Conservation (phyloP, 306 rosid species). For the Pyrus pyrifolia region DNA sequence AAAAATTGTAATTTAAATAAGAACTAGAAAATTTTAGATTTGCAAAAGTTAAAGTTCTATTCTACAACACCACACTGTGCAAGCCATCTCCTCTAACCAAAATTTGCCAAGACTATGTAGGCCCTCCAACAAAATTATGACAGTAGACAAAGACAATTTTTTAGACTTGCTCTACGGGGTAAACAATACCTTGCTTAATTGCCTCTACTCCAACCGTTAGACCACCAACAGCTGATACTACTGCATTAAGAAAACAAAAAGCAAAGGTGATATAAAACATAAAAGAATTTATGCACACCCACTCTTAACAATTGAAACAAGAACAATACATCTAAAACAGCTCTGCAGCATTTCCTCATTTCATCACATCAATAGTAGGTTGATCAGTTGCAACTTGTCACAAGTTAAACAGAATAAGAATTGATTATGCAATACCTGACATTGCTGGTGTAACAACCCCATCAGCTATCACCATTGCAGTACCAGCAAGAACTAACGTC, state of each 20-base stretch:
- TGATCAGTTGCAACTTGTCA: background rate
- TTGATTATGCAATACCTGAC: conserved; percentile 47
- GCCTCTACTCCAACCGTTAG: conserved; percentile 69
- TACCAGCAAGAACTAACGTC: conserved; percentile 89
- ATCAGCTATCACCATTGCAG: conserved; percentile 96
- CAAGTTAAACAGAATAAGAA: background rate
- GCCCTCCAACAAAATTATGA: background rate
- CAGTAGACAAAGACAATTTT: background rate
- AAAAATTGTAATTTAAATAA: too few species aligned
- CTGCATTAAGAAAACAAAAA: conserved; percentile 42
- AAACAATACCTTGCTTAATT: conserved; percentile 62
- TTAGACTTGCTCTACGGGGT: conserved; percentile 5
- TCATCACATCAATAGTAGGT: background rate
- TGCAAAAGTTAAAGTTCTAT: background rate
- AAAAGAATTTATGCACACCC: background rate
- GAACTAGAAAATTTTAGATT: background rate
- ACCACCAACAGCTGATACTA: conserved; percentile 86
- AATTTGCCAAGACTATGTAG: background rate
- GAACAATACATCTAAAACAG: background rate
- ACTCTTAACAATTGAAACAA: background rate
- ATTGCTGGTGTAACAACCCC: conserved; percentile 96
- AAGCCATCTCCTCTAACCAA: background rate
- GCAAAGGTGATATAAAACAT: background rate
- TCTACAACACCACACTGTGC: background rate
- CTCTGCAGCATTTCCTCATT: background rate